Evolutionary conservation across 2,329 filamentous ascomycete genomes (phyloP), one percentile per base, ranked within the genome.

Genomic region (Fusarium acutatum): DNA sequence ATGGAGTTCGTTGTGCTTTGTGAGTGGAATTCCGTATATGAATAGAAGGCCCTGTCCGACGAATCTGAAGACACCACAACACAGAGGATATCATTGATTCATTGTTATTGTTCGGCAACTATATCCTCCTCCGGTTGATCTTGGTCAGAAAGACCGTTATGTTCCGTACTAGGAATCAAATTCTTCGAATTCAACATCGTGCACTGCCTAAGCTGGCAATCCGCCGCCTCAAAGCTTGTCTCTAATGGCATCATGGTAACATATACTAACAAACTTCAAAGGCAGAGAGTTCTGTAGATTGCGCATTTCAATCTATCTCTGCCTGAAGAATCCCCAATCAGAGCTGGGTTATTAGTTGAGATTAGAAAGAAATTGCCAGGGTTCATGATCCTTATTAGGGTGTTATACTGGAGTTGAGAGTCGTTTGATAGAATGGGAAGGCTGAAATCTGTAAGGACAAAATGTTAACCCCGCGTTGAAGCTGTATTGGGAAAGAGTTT

Each of bases 281-380:
- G 15, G 5, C 18, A 17, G 13, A 46, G 8, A 10, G 8, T 28
- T 20, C 12, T 28, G 3, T 26, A 10, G 12, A 7, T 5, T 3
- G 43, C 0, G 5, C 12, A 5, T 20, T 4, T 14, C 8, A 4
- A 46, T 22, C 12, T 6, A 20, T 4, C 24, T 14, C 18, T 6
- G 12, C 12, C 6, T 14, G 6, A 7, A 28, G 4, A 20, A 22
- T 11, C 0, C 3, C 3, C 12, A 28, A 6, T 7, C 13, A 15
- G 13, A 22, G 8, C 5, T 11, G 5, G 15, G 18, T 5, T 7
- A 5, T 15, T 5, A 13, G 1, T 44, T 8, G 1, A 5, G 1
- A 11, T 7, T 6, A n/a, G 3, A 22, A 26, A 9, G n/a, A 6
- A 20, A 3, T 9, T 4, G 9, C 17, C 41, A 18, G 5, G 7